Base-by-base conservation (phyloP, 257 asterid species). In the Eucommia ulmoides region DNA sequence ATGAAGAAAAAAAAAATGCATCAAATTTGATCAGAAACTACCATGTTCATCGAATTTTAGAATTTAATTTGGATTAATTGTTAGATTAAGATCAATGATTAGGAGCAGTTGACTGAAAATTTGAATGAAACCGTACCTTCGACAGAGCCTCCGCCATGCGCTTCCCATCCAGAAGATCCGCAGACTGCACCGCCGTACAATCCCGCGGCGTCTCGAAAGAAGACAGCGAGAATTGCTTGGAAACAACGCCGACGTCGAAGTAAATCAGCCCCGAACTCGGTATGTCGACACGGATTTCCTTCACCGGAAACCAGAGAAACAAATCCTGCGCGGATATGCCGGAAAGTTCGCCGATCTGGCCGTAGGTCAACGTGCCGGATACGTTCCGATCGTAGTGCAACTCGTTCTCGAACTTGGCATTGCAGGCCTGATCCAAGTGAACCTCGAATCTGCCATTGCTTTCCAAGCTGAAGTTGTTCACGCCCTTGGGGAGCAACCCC, bases 181-280 rank as follows among this genome's bases (percentile, higher is more conserved):
- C 50, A 24, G 48, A 53, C 61, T 81, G 75, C 66, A 33, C 78
- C 38, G 77, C 85, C 77, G 77, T 55, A 65, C 99, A 91, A 21
- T 86, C 95, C 56, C 85, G 81, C 3, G 96, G 99, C 35, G 71
- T 70, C 56, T 91, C 99, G 35, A 91, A 91, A 3, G 80, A 71
- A 19, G 99, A 91, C 49, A 86, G 56, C 18, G 96, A 81, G 56
- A 78, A 91, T 71, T 86, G 94, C 83, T 91, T 91, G 3, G 96
- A 91, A 33, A 91, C 98, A 4, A 91, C 96, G 19, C 98, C 79
- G 24, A 81, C 96, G 67, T 91, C 70, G 54, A 91, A 91, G 73
- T 91, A 91, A 72, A 91, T 91, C 76, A 86, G 63, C 8, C 99
- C 96, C 26, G 96, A 78, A 67, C 82, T 80, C 0, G 96, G 93